A percentile compares a stretch with the other conserved stretches of the same genome.
Conservation (phyloP, 1,284 basidiomycete species). For the Ganoderma multipileum region DNA sequence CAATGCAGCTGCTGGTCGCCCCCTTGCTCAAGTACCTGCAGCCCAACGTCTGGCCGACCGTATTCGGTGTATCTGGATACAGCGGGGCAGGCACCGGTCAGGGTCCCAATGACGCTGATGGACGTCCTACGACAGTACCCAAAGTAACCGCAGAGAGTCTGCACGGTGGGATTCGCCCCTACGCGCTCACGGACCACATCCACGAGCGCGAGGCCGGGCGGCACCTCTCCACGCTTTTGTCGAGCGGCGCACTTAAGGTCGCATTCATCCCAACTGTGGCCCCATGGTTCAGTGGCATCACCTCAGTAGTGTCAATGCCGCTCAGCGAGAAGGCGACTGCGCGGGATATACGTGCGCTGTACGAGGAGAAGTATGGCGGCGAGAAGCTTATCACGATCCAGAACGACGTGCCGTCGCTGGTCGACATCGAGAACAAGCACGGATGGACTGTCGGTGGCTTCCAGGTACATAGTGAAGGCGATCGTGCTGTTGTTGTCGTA, state of each 20-base stretch:
- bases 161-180: conserved; percentile 81
- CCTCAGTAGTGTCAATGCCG: conserved; percentile 87
- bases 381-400: conserved; percentile 79
- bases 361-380: conserved; percentile 77
- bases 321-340: conserved; percentile 73
- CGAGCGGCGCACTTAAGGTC: conserved; percentile 58
- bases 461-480: conserved; percentile 90
- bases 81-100: conserved; percentile 93
- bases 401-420: conserved; percentile 79
- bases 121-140: conserved; percentile 77
- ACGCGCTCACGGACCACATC: conserved; percentile 95
- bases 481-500: conserved; percentile 91
- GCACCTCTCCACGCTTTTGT: conserved; percentile 79
- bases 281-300: conserved; percentile 97
- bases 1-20: conserved; percentile 90
- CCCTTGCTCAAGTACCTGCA: conserved; percentile 84
- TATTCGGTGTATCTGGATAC: conserved; percentile 95
- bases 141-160: conserved; percentile 87
- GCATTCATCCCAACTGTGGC: conserved; percentile 91
- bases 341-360: conserved; percentile 77
- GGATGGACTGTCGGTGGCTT: conserved; percentile 93
- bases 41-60: conserved; percentile 74
- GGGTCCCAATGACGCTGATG: conserved; percentile 66
- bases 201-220: conserved; percentile 94
- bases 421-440: conserved; percentile 83